phyloP scores from a whole-genome alignment of 169 alveolate genomes.

The Babesia gibsoni region DNA sequence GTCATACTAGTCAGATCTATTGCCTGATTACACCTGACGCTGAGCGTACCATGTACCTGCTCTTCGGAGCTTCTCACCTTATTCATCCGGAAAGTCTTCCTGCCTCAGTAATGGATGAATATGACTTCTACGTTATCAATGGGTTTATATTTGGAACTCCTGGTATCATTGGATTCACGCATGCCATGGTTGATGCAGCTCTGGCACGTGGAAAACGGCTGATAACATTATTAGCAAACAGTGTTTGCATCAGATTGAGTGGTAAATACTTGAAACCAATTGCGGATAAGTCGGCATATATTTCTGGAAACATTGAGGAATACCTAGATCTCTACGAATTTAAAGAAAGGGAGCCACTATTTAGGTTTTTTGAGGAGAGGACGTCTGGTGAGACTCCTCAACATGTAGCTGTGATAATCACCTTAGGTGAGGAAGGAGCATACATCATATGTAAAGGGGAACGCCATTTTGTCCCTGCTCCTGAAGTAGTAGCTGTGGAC shows the following conservation, averaged over 20 bases:
- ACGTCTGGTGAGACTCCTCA: conserved; percentile 3
- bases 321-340: conserved; percentile 1
- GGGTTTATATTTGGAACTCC: conserved; percentile 15
- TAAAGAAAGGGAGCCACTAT: neutral
- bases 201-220: conserved; percentile 21
- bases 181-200: conserved; percentile 19
- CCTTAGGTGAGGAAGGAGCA: conserved; percentile 24
- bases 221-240: conserved; percentile 15
- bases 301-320: conserved; percentile 23
- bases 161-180: neutral
- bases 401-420: conserved; percentile 5
- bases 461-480: conserved; percentile 1
- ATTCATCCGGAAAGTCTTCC: neutral
- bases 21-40: conserved; percentile 20
- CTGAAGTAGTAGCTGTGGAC: conserved; percentile 1
- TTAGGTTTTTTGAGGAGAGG: neutral
- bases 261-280: conserved; percentile 6
- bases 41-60: conserved; percentile 24
- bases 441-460: neutral
- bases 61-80: conserved; percentile 23
- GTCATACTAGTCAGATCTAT: neutral
- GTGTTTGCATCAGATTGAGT: conserved; percentile 12
- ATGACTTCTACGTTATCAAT: conserved; percentile 21
- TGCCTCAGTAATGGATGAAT: neutral
- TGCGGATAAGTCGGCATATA: conserved; percentile 1